These are phyloP conservation scores for Sporodiniella umbellata DNA, from an alignment of 371 early-diverging fungal species.

Conservation along the genomic window DNA sequence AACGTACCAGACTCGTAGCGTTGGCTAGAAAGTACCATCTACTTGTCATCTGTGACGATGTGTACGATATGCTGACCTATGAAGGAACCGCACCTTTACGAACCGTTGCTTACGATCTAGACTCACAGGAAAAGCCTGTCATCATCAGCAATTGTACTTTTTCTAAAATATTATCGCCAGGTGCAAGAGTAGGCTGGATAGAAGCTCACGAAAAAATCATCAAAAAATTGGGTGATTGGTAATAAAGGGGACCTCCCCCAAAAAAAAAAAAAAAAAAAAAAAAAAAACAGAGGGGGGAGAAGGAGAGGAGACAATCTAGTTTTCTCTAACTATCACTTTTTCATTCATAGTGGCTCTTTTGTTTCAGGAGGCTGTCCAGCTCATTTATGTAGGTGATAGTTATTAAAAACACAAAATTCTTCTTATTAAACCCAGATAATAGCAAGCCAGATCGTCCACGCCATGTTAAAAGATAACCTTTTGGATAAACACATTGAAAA, in stretches of 20 bases:
- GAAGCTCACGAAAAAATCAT: conserved; percentile 29
- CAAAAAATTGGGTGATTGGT: conserved; percentile 26
- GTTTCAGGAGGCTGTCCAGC: conserved; percentile 39
- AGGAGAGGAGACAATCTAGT: too few species aligned
- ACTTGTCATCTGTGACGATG: conserved; percentile 62
- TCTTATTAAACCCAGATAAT: too few species aligned
- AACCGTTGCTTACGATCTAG: conserved; percentile 33
- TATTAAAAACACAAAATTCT: too few species aligned
- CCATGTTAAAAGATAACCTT: conserved; percentile 17
- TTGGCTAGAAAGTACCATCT: conserved; percentile 51
- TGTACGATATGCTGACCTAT: conserved; percentile 54
- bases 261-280: too few species aligned
- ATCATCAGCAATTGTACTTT: conserved; percentile 45
- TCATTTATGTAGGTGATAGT: conserved; percentile 18
- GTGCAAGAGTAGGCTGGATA: conserved; percentile 36
- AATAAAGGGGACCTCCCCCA: too few species aligned
- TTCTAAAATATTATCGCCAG: conserved; percentile 40
- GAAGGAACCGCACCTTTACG: conserved; percentile 17
- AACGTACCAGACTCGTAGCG: conserved; percentile 36
- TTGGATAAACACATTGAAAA: conserved; percentile 22
- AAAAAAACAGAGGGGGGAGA: too few species aligned
- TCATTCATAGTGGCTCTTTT: conserved; percentile 29
- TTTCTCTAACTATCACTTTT: too few species aligned
- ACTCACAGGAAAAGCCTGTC: conserved; percentile 14
- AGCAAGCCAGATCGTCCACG: conserved; percentile 31